These are phyloP conservation scores for Xylaria acuta DNA, from an alignment of 495 filamentous ascomycete genomes.

Conservation along the genomic window DNA sequence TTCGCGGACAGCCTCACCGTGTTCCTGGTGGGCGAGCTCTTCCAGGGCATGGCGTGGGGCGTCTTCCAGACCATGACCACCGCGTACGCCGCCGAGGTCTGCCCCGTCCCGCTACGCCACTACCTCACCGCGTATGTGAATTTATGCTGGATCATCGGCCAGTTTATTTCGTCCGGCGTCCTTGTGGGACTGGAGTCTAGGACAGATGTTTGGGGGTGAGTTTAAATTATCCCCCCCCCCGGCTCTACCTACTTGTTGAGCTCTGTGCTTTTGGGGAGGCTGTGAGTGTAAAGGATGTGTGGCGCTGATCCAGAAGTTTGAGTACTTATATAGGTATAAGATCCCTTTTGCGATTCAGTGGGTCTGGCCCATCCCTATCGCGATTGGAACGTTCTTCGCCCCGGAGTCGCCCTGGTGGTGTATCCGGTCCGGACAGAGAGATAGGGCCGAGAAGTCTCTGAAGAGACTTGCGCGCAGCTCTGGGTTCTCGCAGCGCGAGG, in stretches of 20 bases:
- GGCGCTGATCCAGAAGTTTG: constrained; percentile 49
- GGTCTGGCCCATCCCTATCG: constrained; percentile 59
- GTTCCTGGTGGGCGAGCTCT: constrained; percentile 69
- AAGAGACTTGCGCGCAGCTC: constrained; percentile 58
- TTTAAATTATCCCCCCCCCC: background rate
- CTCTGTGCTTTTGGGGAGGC: constrained; percentile 55
- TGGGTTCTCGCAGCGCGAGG: constrained; percentile 39
- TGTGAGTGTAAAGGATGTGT: background rate
- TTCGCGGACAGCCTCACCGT: constrained; percentile 66
- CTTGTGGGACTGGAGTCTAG: constrained; percentile 40
- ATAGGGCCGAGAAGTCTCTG: constrained; percentile 53
- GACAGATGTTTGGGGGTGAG: constrained; percentile 29
- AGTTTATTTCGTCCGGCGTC: constrained; percentile 67
- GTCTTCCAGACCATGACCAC: constrained; percentile 61
- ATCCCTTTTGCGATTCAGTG: constrained; percentile 65
- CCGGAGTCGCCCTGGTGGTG: constrained; percentile 84
- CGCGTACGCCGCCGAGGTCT: constrained; percentile 64
- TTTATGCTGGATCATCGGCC: constrained; percentile 72
- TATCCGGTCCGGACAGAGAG: constrained; percentile 62
- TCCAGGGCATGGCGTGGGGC: constrained; percentile 78
- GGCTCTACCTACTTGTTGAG: no score
- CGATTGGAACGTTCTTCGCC: constrained; percentile 62
- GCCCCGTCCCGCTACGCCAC: constrained; percentile 65
- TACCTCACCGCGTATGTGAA: constrained; percentile 72
- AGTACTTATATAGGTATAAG: constrained; percentile 48